Evolutionary conservation across 1,284 basidiomycete genomes (phyloP).

Genomic region (Pyrrhoderma noxium): DNA sequence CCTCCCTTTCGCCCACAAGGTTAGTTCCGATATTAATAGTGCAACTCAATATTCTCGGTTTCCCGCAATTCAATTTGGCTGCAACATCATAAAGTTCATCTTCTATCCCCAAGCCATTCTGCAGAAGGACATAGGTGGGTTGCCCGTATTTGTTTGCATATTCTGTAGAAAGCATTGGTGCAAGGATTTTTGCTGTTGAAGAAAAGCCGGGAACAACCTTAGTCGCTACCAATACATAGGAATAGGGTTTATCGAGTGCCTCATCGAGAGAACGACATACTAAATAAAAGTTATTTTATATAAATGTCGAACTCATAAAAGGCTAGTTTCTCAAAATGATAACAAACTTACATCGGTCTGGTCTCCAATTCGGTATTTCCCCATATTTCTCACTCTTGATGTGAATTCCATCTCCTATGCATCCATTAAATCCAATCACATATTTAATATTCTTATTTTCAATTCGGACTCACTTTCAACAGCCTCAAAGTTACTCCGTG

Average conservation of each 20-base stretch:
- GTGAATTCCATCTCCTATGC: conserved; percentile 43
- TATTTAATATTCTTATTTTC: too few relatives aligned
- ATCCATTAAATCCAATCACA: background rate
- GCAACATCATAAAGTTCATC: conserved; percentile 53
- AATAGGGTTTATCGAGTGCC: conserved; percentile 54
- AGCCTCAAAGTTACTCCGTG: conserved; percentile 62
- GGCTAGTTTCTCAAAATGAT: too few relatives aligned
- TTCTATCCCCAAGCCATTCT: conserved; percentile 76
- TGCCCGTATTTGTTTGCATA: conserved; percentile 41
- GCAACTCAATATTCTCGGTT: conserved; percentile 45
- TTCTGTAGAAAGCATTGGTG: conserved; percentile 45
- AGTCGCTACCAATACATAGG: conserved; percentile 62
- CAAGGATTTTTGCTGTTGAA: conserved; percentile 50
- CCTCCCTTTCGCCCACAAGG: conserved; percentile 37
- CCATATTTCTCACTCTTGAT: conserved; percentile 58
- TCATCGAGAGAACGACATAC: conserved; percentile 53
- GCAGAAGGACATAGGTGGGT: conserved; percentile 61
- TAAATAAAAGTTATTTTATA: conserved; percentile 22
- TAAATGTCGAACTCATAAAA: background rate
- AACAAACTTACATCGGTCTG: conserved; percentile 47
- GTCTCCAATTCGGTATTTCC: conserved; percentile 49
- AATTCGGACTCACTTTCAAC: conserved; percentile 46
- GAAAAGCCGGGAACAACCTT: conserved; percentile 68
- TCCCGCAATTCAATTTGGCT: conserved; percentile 28
- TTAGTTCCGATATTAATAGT: conserved; percentile 51